Conservation (phyloP, 495 filamentous ascomycete species). For the Penicillium turbatum region DNA sequence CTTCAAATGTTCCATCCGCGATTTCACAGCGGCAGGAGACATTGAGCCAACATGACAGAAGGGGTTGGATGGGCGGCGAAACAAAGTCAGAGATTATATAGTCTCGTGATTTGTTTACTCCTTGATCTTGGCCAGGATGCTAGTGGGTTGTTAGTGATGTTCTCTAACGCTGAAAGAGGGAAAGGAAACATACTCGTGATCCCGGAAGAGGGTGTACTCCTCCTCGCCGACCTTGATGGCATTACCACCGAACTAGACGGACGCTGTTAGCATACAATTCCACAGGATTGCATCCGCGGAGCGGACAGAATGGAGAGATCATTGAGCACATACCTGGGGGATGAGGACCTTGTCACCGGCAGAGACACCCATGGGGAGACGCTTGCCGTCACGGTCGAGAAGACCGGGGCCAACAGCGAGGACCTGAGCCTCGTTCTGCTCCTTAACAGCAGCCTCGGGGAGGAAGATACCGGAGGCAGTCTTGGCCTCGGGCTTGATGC, state of each 20-base stretch:
- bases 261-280: slow-evolving; percentile 7
- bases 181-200: slow-evolving; percentile 78
- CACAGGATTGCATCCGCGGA: background rate
- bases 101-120: slow-evolving; percentile 51
- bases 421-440: slow-evolving; percentile 94
- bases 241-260: slow-evolving; percentile 79
- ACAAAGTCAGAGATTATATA: slow-evolving; percentile 17
- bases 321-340: slow-evolving; percentile 68
- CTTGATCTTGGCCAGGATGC: slow-evolving; percentile 84
- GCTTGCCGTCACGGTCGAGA: slow-evolving; percentile 81
- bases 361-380: slow-evolving; percentile 72
- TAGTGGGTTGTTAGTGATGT: slow-evolving; percentile 35
- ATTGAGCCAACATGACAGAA: slow-evolving; percentile 1
- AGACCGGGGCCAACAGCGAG: slow-evolving; percentile 90
- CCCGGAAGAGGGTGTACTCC: slow-evolving; percentile 91
- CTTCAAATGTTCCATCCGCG: background rate
- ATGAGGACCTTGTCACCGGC: slow-evolving; percentile 92
- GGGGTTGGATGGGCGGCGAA: slow-evolving; percentile 11
- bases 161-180: background rate
- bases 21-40: slow-evolving; percentile 14
- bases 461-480: slow-evolving; percentile 96
- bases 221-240: slow-evolving; percentile 96
- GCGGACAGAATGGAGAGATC: slow-evolving; percentile 1
- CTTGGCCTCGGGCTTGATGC: slow-evolving; percentile 94
- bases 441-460: slow-evolving; percentile 94